These are phyloP conservation scores for Candida parachauliodes DNA, from an alignment of 805 yeast species.

Conservation along the genomic window DNA sequence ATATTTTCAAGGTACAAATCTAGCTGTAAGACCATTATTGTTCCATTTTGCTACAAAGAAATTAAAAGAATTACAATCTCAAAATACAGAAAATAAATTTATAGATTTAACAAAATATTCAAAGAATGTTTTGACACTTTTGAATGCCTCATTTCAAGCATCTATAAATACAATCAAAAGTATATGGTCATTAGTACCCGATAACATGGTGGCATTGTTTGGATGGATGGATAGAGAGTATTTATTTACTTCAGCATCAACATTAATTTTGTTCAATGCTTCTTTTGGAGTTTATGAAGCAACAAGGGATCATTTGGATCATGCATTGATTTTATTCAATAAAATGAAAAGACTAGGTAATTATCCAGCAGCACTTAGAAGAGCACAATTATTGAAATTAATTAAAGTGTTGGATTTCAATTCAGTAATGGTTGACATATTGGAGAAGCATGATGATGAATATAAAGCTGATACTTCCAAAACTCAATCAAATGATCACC, in stretches of 20 bases:
- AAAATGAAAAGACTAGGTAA: constrained; percentile 76
- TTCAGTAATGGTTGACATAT: constrained; percentile 56
- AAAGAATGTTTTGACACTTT: constrained; percentile 58
- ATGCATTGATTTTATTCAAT: constrained; percentile 65
- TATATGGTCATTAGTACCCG: constrained; percentile 70
- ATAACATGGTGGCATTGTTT: constrained; percentile 78
- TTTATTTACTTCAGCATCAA: constrained; percentile 71
- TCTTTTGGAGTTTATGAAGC: constrained; percentile 82
- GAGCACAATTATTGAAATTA: constrained; percentile 66
- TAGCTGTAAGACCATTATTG: constrained; percentile 72
- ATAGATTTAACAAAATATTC: constrained; percentile 68
- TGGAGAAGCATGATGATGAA: constrained; percentile 56
- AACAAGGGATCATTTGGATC: constrained; percentile 67
- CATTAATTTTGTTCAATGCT: constrained; percentile 67
- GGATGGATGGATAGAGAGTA: constrained; percentile 89
- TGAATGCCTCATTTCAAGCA: constrained; percentile 77
- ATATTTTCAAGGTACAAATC: constrained; percentile 76
- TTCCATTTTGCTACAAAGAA: constrained; percentile 74
- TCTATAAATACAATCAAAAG: constrained; percentile 72
- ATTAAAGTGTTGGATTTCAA: constrained; percentile 66
- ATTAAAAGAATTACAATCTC: constrained; percentile 45
- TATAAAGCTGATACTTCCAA: neutral
- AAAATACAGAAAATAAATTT: constrained; percentile 42
- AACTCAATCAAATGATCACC: constrained; percentile 1
- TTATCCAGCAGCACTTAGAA: constrained; percentile 72